These are phyloP conservation scores for Globomyces pollinis-pini DNA, from an alignment of 192 early-diverging fungal species.

Conservation along the genomic window DNA sequence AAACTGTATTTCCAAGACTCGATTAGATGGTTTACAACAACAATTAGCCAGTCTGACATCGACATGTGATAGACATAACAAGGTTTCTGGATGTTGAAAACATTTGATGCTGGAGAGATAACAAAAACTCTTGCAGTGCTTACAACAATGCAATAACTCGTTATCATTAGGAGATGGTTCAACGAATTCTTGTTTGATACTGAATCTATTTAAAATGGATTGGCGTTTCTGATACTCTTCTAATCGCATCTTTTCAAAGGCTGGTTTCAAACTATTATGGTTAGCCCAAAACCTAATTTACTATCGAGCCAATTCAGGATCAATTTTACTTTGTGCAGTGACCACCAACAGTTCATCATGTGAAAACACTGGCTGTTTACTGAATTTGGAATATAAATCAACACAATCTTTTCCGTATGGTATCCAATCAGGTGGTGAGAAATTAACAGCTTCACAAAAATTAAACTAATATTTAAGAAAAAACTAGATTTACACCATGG, in stretches of 20 bases:
- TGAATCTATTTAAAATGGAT: neutral
- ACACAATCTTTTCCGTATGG: conserved; percentile 73
- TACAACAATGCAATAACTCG: conserved; percentile 56
- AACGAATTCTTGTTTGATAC: neutral
- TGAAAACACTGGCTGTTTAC: conserved; percentile 81
- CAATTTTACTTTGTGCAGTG: conserved; percentile 34
- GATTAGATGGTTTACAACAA: neutral
- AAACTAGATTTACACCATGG: conserved; percentile 79
- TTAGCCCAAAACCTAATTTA: neutral
- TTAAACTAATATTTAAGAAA: conserved; percentile 57
- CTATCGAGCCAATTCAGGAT: conserved; percentile 34
- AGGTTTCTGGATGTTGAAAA: neutral
- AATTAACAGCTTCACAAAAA: conserved; percentile 95
- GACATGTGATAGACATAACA: neutral
- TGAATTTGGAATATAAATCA: conserved; percentile 69
- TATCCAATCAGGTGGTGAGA: conserved; percentile 89
- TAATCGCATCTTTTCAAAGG: neutral
- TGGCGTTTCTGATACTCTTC: neutral
- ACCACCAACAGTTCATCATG: conserved; percentile 76
- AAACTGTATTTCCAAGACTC: neutral
- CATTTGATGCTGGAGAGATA: conserved; percentile 56
- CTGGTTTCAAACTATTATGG: neutral
- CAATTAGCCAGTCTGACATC: neutral
- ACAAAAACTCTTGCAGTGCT: conserved; percentile 66
- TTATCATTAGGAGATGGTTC: neutral